phyloP scores from a whole-genome alignment of 768 basidiomycete genomes.

The Suillus placidus region DNA sequence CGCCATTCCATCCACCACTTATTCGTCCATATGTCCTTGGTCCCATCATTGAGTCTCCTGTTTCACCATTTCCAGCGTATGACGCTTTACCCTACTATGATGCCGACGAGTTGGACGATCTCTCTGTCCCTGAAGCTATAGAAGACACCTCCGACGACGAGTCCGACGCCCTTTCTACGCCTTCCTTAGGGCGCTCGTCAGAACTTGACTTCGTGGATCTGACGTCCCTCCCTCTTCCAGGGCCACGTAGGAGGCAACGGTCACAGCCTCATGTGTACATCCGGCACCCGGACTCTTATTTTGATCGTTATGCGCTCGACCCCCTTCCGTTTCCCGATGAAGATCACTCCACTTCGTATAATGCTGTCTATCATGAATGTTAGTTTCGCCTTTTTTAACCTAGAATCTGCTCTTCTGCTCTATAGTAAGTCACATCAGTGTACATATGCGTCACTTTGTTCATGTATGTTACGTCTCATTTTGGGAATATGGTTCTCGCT shows the following conservation, averaged over 20 bases:
- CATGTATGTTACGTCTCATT: constrained; percentile 29
- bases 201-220: constrained; percentile 55
- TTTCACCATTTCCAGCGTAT: constrained; percentile 39
- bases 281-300: constrained; percentile 58
- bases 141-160: constrained; percentile 87
- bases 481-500: constrained; percentile 14
- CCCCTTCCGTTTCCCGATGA: constrained; percentile 69
- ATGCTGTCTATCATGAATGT: constrained; percentile 63
- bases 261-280: constrained; percentile 62
- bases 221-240: constrained; percentile 51
- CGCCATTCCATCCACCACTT: constrained; percentile 60
- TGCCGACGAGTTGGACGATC: constrained; percentile 65
- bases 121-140: constrained; percentile 77
- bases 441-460: constrained; percentile 32
- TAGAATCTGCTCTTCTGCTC: constrained; percentile 27
- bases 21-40: constrained; percentile 54
- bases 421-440: constrained; percentile 22
- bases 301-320: constrained; percentile 69
- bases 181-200: constrained; percentile 60
- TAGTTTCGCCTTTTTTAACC: constrained; percentile 44
- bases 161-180: constrained; percentile 69
- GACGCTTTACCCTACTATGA: constrained; percentile 67
- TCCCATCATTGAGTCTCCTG: constrained; percentile 44
- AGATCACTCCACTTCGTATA: constrained; percentile 49
- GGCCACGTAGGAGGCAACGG: constrained; percentile 50